A percentile compares a stretch with the other conserved stretches of the same genome.
These are phyloP conservation scores for Saccharomycopsis fermentans DNA, from an alignment of 805 yeast genomes.

Conservation along the genomic window DNA sequence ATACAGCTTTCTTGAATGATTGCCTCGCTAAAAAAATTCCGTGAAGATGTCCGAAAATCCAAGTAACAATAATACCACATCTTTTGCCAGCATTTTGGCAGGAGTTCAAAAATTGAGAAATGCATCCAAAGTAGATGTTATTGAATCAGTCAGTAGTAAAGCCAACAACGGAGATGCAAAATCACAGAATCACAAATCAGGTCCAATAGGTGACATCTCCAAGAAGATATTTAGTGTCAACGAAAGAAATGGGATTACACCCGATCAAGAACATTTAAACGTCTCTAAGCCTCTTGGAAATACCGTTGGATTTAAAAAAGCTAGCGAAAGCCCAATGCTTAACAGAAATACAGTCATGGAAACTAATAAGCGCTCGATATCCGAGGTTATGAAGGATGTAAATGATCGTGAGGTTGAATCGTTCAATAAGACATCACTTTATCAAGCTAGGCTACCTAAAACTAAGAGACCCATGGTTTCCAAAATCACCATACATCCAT, in stretches of 20 bases:
- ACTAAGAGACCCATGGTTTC: constrained; percentile 12
- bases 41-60: neutral
- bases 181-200: neutral
- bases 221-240: neutral
- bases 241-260: neutral
- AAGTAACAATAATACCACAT: constrained; percentile 37
- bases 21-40: too few relatives aligned
- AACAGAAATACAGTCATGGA: neutral
- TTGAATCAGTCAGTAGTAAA: neutral
- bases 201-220: neutral
- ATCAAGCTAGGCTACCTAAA: constrained; percentile 10
- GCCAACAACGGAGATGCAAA: neutral
- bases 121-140: constrained; percentile 5
- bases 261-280: neutral
- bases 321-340: neutral
- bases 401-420: neutral
- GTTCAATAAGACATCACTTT: constrained; percentile 14
- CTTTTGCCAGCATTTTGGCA: constrained; percentile 61
- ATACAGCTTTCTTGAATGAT: too few relatives aligned
- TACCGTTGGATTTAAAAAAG: neutral
- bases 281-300: neutral
- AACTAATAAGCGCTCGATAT: neutral
- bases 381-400: neutral
- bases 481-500: constrained; percentile 35
- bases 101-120: constrained; percentile 57